Evolutionary conservation across 2,329 filamentous ascomycete genomes (phyloP).

Genomic region (Purpureocillium takamizusanense): DNA sequence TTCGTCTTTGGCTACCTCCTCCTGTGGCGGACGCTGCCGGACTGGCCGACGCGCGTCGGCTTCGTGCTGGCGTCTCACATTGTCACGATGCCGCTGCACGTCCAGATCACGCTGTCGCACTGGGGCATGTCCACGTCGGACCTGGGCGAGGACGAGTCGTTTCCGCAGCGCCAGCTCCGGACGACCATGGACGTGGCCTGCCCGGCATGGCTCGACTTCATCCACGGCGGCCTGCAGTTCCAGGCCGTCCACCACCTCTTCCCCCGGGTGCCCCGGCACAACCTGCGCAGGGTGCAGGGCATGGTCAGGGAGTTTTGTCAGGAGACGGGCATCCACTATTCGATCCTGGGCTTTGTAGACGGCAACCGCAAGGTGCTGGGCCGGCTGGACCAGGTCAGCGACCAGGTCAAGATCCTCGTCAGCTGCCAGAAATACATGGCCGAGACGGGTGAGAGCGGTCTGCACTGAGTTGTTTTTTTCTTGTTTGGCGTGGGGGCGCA

Average conservation of each 20-base stretch:
- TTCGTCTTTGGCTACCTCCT: conserved; percentile 59
- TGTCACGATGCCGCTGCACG: conserved; percentile 58
- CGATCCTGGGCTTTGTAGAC: conserved; percentile 50
- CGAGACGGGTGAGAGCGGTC: conserved; percentile 33
- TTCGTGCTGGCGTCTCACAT: conserved; percentile 59
- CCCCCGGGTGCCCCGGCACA: conserved; percentile 59
- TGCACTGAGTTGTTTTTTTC: conserved; percentile 9
- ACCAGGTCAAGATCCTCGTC: conserved; percentile 51
- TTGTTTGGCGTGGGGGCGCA: background rate
- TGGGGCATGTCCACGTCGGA: conserved; percentile 64
- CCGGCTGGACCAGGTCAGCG: conserved; percentile 46
- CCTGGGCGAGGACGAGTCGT: conserved; percentile 55
- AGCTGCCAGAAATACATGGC: conserved; percentile 46
- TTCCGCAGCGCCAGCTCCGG: conserved; percentile 59
- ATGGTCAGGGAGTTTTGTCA: conserved; percentile 54
- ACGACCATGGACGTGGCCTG: conserved; percentile 70
- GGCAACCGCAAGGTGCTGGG: conserved; percentile 46
- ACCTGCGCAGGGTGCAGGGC: conserved; percentile 50
- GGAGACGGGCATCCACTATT: conserved; percentile 56
- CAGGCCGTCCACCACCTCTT: conserved; percentile 65
- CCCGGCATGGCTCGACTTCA: conserved; percentile 61
- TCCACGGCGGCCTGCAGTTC: conserved; percentile 66
- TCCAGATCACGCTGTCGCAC: conserved; percentile 65
- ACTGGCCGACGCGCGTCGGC: conserved; percentile 44
- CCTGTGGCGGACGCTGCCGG: conserved; percentile 50